phyloP scores from a whole-genome alignment of 1,284 basidiomycete genomes.

The Puccinia triticina region DNA sequence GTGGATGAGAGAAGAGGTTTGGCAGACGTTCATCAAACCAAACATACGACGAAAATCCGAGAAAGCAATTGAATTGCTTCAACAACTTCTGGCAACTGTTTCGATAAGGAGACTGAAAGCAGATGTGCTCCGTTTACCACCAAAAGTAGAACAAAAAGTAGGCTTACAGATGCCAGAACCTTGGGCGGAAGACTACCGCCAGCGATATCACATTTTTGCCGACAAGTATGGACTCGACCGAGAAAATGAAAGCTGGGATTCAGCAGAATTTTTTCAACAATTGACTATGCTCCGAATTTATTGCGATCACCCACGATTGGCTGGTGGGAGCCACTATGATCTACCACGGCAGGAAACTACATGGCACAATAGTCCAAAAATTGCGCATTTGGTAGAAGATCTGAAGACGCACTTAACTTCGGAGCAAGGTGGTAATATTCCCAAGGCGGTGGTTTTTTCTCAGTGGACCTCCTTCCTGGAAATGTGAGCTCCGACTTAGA shows the following conservation, averaged over 20 bases:
- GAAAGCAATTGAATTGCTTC: not conserved
- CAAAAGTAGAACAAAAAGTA: not conserved
- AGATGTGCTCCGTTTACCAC: not conserved
- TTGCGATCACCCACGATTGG: constrained; percentile 5
- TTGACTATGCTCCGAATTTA: not conserved
- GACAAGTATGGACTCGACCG: not conserved
- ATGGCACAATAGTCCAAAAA: not conserved
- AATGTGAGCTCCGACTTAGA: not conserved
- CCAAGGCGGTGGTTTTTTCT: not conserved
- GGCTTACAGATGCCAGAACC: not conserved
- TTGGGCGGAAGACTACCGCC: not conserved
- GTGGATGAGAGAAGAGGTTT: not conserved
- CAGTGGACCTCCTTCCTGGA: not conserved
- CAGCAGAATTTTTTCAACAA: not conserved
- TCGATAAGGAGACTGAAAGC: constrained; percentile 7
- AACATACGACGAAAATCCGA: not conserved
- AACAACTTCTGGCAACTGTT: not conserved
- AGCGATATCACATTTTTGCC: not conserved
- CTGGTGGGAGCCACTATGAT: not conserved
- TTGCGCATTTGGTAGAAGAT: not conserved
- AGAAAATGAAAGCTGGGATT: not conserved
- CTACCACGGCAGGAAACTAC: not conserved
- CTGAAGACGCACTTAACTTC: not conserved
- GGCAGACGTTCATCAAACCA: not conserved
- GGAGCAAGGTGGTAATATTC: not conserved